Base-by-base conservation (phyloP, 108 stramenopile genomes). In the Cyclotella atomus region DNA sequence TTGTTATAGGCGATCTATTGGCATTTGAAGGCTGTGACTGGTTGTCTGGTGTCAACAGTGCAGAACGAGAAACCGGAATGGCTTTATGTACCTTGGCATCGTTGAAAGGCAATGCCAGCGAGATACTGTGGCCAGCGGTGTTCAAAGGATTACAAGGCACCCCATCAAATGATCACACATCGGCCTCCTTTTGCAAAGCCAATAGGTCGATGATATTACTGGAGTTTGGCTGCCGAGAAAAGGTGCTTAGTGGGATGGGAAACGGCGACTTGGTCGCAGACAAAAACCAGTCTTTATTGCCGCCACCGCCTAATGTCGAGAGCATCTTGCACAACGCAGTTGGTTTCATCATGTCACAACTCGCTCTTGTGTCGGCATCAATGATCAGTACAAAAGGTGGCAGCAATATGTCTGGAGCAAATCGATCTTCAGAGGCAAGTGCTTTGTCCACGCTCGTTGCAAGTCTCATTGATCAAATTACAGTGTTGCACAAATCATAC, bases 181-280 rank as follows among this genome's bases (percentile, higher is more conserved):
- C 77, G 5, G 43, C 71, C 28, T 47, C 70, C 0, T 61, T 74
- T 20, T 56, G 9, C 50, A 70, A 56, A 50, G 60, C 82, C 10
- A 79, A 45, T 50, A 77, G 73, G 2, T 75, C 89, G 17, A 63
- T 92, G 36, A 73, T 92, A 20, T 56, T 95, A 35, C 80, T 95
- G 0, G 90, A 92, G 45, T 74, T 70, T 73, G 94, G 94, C 36
- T 92, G 94, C 47, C 62, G 63, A 23, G 70, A 90, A 47, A 63
- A 77, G 3, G 78, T 82, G 19, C 36, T 96, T 2, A 85, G 81
- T 1, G 95, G 95, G 24, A 65, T 87, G 65, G 95, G 93, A 24
- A 91, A 96, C 67, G 95, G 95, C 0, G 92, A 94, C 53, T 60
- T 93, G 15, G 77, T 95, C 12, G 55, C 87, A 10, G 82, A 87